Evolutionary conservation across 208 protist genomes (phyloP), one percentile per base, ranked within the genome.

Genomic region (Acanthamoeba lugdunensis): DNA sequence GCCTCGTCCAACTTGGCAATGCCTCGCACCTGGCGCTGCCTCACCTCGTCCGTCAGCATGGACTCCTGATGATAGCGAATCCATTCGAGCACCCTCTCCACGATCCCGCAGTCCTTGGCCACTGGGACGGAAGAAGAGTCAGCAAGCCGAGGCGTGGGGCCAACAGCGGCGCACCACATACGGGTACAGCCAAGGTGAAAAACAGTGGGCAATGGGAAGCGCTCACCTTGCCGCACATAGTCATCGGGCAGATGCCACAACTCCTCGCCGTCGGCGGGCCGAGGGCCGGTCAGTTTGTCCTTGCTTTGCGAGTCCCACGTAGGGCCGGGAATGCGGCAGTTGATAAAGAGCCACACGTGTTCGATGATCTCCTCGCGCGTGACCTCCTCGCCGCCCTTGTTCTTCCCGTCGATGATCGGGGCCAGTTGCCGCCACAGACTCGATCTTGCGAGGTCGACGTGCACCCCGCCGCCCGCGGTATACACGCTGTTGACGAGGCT

Each of bases 271-370:
- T 98, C 97, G 65, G 90, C 95, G 30, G 96, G 94, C 33, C n/a
- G n/a, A n/a, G 97, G 96, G 18, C 98, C 99, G 54, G 98, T 99
- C 41, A 99, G 97, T 23, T 97, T 99, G 95, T 99, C 99, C 97
- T 99, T 99, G 28, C 99, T 99, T 97, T 99, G 99, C 30, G 98
- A 99, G 94, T 99, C 99, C 95, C 99, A 99, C 16, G 98, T 95
- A 4, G 99, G 99, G 95, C 99, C 99, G 56, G 99, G 98, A 94
- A 99, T 99, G 37, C 99, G 97, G 87, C 97, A 98, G 94, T 99
- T 99, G 73, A 99, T 96, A 95, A 99, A 99, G 37, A 99, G 94
- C 94, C 97, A 99, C 25, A 99, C 91, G 95, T 99, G 98, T 30
- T 98, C 97, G 58, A 99, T 99, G 89, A 99, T 98, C 95, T 99